phyloP scores from a whole-genome alignment of 2,329 filamentous ascomycete species.

The Cladophialophora chaetospira region DNA sequence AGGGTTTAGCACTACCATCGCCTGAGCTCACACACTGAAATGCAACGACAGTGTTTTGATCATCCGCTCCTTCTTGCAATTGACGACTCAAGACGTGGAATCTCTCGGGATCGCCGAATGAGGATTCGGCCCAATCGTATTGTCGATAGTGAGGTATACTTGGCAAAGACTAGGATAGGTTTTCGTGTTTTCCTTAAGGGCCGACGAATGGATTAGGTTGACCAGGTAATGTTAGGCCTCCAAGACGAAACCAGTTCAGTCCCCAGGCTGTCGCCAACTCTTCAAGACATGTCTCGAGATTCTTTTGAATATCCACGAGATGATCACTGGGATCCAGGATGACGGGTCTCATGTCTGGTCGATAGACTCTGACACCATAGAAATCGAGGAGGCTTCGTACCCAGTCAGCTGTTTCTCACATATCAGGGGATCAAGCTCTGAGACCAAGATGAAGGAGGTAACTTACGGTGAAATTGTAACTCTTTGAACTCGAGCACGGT shows the following conservation, averaged over 20 bases:
- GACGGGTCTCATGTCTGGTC: slow-evolving; percentile 24
- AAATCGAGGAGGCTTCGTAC: slow-evolving; percentile 27
- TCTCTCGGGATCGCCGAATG: no score
- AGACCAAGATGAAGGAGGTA: not conserved
- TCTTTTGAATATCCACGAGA: slow-evolving; percentile 16
- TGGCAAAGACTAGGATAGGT: not conserved
- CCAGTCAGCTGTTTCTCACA: slow-evolving; percentile 18
- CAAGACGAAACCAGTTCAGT: slow-evolving; percentile 25
- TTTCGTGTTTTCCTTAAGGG: not conserved
- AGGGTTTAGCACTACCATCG: no score
- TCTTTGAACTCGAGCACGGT: slow-evolving; percentile 29
- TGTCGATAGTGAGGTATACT: not conserved
- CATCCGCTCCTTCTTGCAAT: no score
- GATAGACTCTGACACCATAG: slow-evolving; percentile 25
- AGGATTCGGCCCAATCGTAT: no score
- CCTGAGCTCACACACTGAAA: no score
- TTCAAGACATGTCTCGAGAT: slow-evolving; percentile 28
- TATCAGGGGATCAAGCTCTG: not conserved
- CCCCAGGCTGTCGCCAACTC: slow-evolving; percentile 27
- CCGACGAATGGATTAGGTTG: not conserved
- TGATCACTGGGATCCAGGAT: slow-evolving; percentile 15
- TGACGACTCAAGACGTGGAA: no score
- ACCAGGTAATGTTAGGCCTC: slow-evolving; percentile 20
- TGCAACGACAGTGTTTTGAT: no score
- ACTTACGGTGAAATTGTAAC: slow-evolving; percentile 27